A percentile compares a stretch with the other conserved stretches of the same genome.
Conservation (phyloP, 257 asterid genomes). For the Buddleja alternifolia region DNA sequence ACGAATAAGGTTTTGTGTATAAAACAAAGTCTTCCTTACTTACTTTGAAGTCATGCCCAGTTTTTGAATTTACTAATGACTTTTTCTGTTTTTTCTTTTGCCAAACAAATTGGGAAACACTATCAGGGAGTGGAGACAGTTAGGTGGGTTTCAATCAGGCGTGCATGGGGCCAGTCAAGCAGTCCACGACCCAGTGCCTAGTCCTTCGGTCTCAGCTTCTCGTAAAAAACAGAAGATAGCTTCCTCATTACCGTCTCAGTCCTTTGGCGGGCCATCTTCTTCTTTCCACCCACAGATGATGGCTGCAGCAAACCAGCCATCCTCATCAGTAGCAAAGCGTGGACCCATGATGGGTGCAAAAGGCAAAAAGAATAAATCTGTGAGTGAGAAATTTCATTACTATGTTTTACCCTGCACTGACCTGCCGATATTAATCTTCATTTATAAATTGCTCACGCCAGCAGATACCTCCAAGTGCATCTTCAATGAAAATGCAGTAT, state of each 20-base stretch:
- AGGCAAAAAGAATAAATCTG: conserved; percentile 69
- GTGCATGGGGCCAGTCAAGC: conserved; percentile 56
- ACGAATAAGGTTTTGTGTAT: conserved; percentile 62
- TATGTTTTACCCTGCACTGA: conserved; percentile 22
- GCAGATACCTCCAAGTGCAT: conserved; percentile 62
- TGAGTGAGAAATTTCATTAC: conserved; percentile 43
- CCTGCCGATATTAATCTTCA: conserved; percentile 16
- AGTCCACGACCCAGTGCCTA: conserved; percentile 59
- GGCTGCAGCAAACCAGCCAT: conserved; percentile 60
- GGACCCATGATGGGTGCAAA: conserved; percentile 59
- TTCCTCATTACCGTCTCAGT: conserved; percentile 60
- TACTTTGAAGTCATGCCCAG: conserved; percentile 14
- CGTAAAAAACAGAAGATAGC: conserved; percentile 63
- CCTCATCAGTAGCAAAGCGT: conserved; percentile 67
- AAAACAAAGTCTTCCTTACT: conserved; percentile 15
- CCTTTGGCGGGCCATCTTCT: conserved; percentile 72
- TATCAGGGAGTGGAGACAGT: conserved; percentile 74
- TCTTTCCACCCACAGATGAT: conserved; percentile 56
- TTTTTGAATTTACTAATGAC: conserved; percentile 19
- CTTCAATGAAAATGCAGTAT: conserved; percentile 74
- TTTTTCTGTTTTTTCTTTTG: conserved; percentile 23
- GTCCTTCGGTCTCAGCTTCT: conserved; percentile 74
- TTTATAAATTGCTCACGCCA: conserved; percentile 26
- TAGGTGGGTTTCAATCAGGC: conserved; percentile 56
- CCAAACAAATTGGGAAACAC: conserved; percentile 27